Base-by-base conservation (phyloP, 352 stramenopile genomes). In the Phytophthora rubi region DNA sequence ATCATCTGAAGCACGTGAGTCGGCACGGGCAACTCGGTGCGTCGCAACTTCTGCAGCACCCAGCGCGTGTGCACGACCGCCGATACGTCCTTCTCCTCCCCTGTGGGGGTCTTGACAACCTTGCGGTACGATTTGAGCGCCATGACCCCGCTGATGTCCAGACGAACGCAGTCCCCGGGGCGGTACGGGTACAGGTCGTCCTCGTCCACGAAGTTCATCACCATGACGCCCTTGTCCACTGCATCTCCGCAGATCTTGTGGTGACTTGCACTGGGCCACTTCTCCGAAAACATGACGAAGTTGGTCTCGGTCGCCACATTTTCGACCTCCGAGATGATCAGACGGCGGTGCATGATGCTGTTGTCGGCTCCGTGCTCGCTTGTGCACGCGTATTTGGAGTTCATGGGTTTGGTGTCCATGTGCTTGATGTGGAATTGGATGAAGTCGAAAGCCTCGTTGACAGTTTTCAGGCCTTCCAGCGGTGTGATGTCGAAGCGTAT, bases 401-500 rank as follows among this genome's bases (percentile, higher is more conserved):
- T 63, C 59, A 56, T 51, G 0, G 62, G 59, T 10, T 68, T 73
- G 30, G 70, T 75, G 28, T 81, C 68, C 64, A 80, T 71, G 62
- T 83, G 83, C 23, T 69, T 71, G 51, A 82, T 75, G 70, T 81
- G 79, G 53, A 79, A 79, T 49, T 78, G 62, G 18, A 84, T 76
- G 12, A 83, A 62, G 18, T 82, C 74, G 28, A 73, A 76, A 2
- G 72, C 77, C 2, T 82, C 65, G 21, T 75, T 65, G 16, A 84
- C 74, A 10, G 67, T 80, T 26, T 39, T 56, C 7, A 78, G 49
- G 1, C 72, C 68, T 18, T 77, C 69, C 10, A 82, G 54, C 10
- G 73, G 79, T 2, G 69, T 70, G 60, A 79, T 65, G 26, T 86
- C 69, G 59, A 86, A 88, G 26, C 76, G 71, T 12, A 79, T 58